phyloP scores from a whole-genome alignment of 2,329 filamentous ascomycete species.

The Talaromyces rugulosus region DNA sequence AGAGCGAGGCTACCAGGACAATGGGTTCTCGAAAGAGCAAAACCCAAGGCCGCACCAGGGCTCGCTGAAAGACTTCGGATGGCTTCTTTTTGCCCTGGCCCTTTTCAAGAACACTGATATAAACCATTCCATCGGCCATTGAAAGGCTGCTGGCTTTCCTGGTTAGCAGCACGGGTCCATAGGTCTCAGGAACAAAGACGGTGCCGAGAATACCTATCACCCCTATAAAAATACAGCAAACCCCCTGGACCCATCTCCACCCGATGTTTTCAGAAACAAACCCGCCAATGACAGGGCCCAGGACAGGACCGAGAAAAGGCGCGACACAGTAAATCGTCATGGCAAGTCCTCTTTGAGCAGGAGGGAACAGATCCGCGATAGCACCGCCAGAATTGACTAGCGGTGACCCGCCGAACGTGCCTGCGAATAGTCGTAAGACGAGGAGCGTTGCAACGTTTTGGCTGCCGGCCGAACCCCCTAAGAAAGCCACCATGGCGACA shows the following conservation, averaged over 20 bases:
- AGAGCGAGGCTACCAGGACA: constrained; percentile 40
- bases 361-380: constrained; percentile 44
- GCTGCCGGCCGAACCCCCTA: constrained; percentile 53
- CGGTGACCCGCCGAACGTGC: constrained; percentile 40
- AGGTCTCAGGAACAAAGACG: constrained; percentile 44
- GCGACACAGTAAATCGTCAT: constrained; percentile 40
- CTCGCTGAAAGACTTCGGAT: constrained; percentile 35
- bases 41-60: constrained; percentile 41
- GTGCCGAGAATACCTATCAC: constrained; percentile 39
- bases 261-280: constrained; percentile 45
- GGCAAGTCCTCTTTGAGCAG: constrained; percentile 38
- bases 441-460: constrained; percentile 55
- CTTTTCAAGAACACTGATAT: constrained; percentile 30
- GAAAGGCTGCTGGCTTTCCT: constrained; percentile 41
- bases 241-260: constrained; percentile 43
- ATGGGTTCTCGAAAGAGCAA: constrained; percentile 46
- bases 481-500: constrained; percentile 53
- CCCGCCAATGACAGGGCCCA: constrained; percentile 51
- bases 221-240: constrained; percentile 42
- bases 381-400: constrained; percentile 45
- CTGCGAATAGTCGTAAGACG: constrained; percentile 55
- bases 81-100: constrained; percentile 35
- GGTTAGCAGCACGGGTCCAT: constrained; percentile 44
- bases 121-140: constrained; percentile 41
- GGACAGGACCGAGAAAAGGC: constrained; percentile 44